Conservation (phyloP, 495 filamentous ascomycete species). For the Talaromyces adpressus region DNA sequence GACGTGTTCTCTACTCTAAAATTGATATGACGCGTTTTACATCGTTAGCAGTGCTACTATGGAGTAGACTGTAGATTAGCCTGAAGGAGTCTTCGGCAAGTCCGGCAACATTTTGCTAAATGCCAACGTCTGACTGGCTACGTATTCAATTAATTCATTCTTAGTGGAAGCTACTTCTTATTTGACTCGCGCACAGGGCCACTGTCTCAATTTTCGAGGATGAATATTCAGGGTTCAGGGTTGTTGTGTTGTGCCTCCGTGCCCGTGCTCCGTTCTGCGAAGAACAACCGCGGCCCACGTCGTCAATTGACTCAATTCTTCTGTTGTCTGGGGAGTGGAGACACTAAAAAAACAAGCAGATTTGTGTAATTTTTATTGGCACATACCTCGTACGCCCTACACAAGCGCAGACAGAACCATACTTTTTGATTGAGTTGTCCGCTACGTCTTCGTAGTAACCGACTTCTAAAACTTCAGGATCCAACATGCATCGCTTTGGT, state of each 20-base stretch:
- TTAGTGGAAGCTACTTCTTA: neutral
- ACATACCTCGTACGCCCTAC: neutral
- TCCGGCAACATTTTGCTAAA: neutral
- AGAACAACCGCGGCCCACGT: neutral
- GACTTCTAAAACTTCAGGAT: neutral
- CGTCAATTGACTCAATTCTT: neutral
- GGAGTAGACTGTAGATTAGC: neutral
- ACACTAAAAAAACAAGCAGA: neutral
- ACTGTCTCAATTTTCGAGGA: neutral
- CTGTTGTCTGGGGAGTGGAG: neutral
- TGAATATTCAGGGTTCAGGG: neutral
- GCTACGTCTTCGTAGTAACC: neutral
- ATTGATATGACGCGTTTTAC: neutral
- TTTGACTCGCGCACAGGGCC: neutral
- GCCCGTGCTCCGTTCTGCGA: neutral
- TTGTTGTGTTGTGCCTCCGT: neutral
- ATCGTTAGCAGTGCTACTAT: neutral
- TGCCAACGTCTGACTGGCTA: neutral
- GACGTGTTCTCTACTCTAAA: neutral
- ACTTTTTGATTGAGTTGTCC: neutral
- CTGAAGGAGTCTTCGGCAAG: neutral
- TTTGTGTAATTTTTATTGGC: neutral
- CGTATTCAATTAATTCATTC: neutral
- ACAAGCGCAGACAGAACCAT: neutral
- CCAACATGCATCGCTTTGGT: neutral